These are phyloP conservation scores for Dactylellina sp. DNA, from an alignment of 2,329 filamentous ascomycete species.

Conservation along the genomic window DNA sequence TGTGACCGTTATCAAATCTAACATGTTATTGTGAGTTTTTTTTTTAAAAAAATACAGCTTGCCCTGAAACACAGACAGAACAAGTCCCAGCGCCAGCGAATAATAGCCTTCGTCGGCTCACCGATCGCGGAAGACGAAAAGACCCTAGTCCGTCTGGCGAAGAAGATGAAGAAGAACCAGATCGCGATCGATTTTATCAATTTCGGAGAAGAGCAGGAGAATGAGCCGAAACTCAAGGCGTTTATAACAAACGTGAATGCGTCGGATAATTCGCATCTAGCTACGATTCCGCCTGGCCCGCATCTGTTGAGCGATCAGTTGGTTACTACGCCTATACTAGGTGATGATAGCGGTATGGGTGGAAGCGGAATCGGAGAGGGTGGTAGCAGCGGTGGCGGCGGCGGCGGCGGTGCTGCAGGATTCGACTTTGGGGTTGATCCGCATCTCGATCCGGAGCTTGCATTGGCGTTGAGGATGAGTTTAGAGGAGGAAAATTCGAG, in stretches of 20 bases:
- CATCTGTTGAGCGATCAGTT: slow-evolving; percentile 94
- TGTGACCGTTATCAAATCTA: not conserved
- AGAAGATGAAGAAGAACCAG: slow-evolving; percentile 99
- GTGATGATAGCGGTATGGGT: slow-evolving; percentile 77
- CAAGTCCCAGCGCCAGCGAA: slow-evolving; percentile 94
- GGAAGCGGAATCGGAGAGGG: slow-evolving; percentile 68
- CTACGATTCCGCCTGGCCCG: slow-evolving; percentile 88
- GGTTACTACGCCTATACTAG: slow-evolving; percentile 86
- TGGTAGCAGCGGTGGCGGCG: slow-evolving; percentile 65
- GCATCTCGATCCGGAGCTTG: slow-evolving; percentile 89
- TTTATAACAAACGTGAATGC: slow-evolving; percentile 95
- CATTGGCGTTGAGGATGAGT: slow-evolving; percentile 93
- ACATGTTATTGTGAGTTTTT: not conserved
- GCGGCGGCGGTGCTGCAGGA: slow-evolving; percentile 69
- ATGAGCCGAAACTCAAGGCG: slow-evolving; percentile 86
- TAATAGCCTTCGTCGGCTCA: slow-evolving; percentile 96
- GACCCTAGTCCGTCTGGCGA: slow-evolving; percentile 86
- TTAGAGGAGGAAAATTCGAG: slow-evolving; percentile 98
- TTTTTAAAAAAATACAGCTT: slow-evolving; percentile 70
- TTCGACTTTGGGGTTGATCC: slow-evolving; percentile 90
- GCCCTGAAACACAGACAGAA: slow-evolving; percentile 98
- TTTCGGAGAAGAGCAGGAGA: slow-evolving; percentile 93
- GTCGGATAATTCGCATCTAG: slow-evolving; percentile 89
- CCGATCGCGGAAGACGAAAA: slow-evolving; percentile 90
- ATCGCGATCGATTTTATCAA: slow-evolving; percentile 93